Evolutionary conservation across 306 rosid genomes (phyloP).

Genomic region (Cucurbita ficifolia): DNA sequence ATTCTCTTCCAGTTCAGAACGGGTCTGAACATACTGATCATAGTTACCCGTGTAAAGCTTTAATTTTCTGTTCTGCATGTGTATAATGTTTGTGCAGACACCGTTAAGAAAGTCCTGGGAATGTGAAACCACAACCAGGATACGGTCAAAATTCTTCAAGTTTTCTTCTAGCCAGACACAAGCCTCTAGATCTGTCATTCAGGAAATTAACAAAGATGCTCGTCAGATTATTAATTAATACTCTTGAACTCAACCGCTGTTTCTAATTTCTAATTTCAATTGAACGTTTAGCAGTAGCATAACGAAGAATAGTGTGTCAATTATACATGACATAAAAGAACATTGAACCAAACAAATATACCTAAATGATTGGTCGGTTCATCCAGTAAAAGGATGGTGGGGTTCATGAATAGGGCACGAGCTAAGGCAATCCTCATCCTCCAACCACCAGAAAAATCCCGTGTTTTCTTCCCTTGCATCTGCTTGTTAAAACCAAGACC

Average conservation of each 20-base stretch:
- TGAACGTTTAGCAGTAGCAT: too few relatives aligned
- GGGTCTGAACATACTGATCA: conserved; percentile 93
- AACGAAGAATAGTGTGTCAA: too few relatives aligned
- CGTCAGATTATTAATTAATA: not conserved
- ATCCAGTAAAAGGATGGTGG: conserved; percentile 84
- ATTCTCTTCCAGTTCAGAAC: conserved; percentile 84
- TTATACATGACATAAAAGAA: not conserved
- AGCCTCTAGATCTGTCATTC: conserved; percentile 77
- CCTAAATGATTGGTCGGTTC: conserved; percentile 99
- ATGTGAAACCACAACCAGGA: conserved; percentile 88
- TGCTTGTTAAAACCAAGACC: conserved; percentile 91
- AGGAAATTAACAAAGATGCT: not conserved
- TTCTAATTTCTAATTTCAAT: too few relatives aligned
- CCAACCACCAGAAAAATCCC: conserved; percentile 99
- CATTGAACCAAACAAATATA: conserved; percentile 13
- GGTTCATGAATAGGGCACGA: conserved; percentile 86
- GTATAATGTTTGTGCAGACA: conserved; percentile 97
- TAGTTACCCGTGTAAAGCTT: conserved; percentile 79
- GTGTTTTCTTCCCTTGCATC: conserved; percentile 88
- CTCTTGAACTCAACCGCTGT: too few relatives aligned
- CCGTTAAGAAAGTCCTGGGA: conserved; percentile 97
- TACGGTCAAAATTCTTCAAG: conserved; percentile 79
- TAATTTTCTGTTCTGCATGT: conserved; percentile 79
- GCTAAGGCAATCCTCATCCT: conserved; percentile 99
- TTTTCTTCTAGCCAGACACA: conserved; percentile 99